These are phyloP conservation scores for Fennellomyces sp. DNA, from an alignment of 371 early-diverging fungal species.

Conservation along the genomic window DNA sequence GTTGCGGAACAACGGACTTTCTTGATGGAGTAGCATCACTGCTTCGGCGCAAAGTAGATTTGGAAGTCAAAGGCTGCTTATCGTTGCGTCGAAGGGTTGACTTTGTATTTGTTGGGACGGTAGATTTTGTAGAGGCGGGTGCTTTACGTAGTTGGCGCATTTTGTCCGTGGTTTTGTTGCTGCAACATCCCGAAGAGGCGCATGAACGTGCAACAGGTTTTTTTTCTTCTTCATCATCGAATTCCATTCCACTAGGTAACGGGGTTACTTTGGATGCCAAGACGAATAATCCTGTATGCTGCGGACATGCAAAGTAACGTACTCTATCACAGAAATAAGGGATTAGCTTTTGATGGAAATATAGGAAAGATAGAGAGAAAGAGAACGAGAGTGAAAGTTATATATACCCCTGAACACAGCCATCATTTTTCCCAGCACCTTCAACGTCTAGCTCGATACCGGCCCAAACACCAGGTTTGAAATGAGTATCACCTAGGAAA, in stretches of 20 bases:
- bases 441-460: constrained; percentile 76
- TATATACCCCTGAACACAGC: constrained; percentile 70
- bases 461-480: constrained; percentile 78
- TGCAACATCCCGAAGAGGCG: constrained; percentile 9
- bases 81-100: neutral
- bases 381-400: neutral
- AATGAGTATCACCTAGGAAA: constrained; percentile 65
- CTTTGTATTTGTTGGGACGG: neutral
- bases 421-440: constrained; percentile 85
- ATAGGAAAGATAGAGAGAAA: constrained; percentile 7
- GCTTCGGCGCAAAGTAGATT: neutral
- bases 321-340: constrained; percentile 32
- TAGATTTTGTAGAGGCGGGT: neutral
- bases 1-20: constrained; percentile 1
- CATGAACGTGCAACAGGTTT: constrained; percentile 1
- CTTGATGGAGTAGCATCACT: neutral
- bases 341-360: neutral
- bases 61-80: neutral
- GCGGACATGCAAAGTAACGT: constrained; percentile 68
- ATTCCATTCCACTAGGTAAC: constrained; percentile 9
- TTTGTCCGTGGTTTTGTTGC: neutral
- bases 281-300: constrained; percentile 73
- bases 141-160: neutral
- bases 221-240: constrained; percentile 9
- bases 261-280: constrained; percentile 53